Base-by-base conservation (phyloP, 495 filamentous ascomycete species). In the Penicillium fimorum region DNA sequence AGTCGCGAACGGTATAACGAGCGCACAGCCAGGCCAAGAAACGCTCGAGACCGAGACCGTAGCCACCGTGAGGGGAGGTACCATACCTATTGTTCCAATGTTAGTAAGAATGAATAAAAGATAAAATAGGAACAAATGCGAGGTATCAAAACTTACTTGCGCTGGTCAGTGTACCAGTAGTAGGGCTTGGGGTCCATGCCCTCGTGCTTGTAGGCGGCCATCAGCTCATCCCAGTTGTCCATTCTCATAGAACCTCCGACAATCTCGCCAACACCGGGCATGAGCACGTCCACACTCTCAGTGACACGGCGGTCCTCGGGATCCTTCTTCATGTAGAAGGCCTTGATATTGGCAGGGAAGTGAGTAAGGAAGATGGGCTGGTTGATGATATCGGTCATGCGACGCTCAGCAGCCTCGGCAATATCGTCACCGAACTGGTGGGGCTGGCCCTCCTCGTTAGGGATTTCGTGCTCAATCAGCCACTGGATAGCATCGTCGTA, bases 291-390 rank as follows among this genome's bases (percentile, higher is more conserved):
- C 2, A 97, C 95, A 59, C 87, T 92, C 81, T 99, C 94, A 1
- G 94, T 99, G 35, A 96, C 89, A n/a, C 92, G 84, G 47, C 76
- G 78, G 67, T 98, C 94, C 15, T 82, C 69, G 12, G 78, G 77
- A 56, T 92, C 94, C 75, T 91, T 95, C 80, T 91, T 90, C 94
- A 99, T 99, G 78, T 99, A 99, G 75, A 99, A 99, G 4, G 94
- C 90, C 82, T 99, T 99, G 82, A 99, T 95, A 73, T 93, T 89
- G 33, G 87, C 87, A 1, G 94, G 94, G 83, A 99, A 99, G 75
- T 96, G 91, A 5, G 92, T 97, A 15, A 99, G 79, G 78, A 99
- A 91, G 72, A 99, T 96, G 35, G 94, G 94, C 53, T 84, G 75
- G 82, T 91, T 91, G 78, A 99, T 96, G 56, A 87, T 88, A 65